Evolutionary conservation across 163 green algal species (phyloP).

Genomic region (Scenedesmus sp.): DNA sequence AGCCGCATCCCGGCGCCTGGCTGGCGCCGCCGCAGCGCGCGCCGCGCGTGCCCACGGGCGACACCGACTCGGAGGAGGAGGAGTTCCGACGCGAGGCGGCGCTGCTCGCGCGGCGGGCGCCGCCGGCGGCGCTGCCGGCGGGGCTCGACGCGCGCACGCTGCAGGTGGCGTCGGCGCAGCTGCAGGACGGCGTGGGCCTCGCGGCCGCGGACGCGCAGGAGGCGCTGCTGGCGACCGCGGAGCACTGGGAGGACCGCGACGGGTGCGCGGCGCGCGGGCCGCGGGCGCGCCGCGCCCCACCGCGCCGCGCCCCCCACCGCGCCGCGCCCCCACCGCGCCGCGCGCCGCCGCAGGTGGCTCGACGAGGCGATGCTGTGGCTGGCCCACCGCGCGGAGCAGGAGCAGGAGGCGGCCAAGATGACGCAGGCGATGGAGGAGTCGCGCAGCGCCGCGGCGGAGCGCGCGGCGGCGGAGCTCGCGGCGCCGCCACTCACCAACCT

Average conservation of each 20-base stretch:
- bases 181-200: slow-evolving; percentile 5
- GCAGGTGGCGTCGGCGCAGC: background rate
- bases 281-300: background rate
- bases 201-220: slow-evolving; percentile 12
- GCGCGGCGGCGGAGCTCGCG: background rate
- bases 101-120: slow-evolving; percentile 3
- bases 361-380: slow-evolving; percentile 27
- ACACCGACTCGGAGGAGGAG: slow-evolving; percentile 29
- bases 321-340: background rate
- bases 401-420: slow-evolving; percentile 25
- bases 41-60: no score
- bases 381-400: background rate
- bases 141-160: no score
- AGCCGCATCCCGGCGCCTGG: no score
- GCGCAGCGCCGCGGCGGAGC: background rate
- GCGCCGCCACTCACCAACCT: slow-evolving; percentile 17
- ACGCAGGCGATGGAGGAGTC: slow-evolving; percentile 37
- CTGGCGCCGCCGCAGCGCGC: no score
- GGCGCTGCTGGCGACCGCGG: slow-evolving; percentile 36
- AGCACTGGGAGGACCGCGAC: slow-evolving; percentile 2
- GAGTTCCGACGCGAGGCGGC: slow-evolving; percentile 26
- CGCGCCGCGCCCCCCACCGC: no score
- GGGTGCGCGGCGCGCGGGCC: no score
- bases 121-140: background rate
- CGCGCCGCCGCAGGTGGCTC: slow-evolving; percentile 2